Evolutionary conservation across 306 rosid species (phyloP).

Genomic region (Argentina anserina): DNA sequence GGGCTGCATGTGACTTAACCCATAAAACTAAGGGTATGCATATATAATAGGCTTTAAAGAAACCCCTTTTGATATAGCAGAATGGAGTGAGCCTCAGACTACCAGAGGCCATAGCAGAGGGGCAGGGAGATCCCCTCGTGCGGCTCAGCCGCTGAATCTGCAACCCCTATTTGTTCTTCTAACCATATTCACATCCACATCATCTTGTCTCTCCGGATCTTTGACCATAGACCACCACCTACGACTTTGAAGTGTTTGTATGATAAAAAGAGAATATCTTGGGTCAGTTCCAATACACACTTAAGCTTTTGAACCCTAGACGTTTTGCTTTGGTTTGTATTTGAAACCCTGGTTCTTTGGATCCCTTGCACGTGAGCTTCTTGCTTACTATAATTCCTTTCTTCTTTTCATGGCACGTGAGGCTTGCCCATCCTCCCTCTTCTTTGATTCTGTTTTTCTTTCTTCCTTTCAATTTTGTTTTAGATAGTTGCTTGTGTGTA

Average conservation of each 20-base stretch:
- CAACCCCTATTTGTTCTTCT: conserved; percentile 46
- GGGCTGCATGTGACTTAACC: conserved; percentile 42
- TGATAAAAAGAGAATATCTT: conserved; percentile 25
- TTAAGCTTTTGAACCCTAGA: conserved; percentile 14
- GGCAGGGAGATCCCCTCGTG: conserved; percentile 74
- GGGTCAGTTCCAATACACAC: conserved; percentile 28
- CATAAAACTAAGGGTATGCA: conserved; percentile 29
- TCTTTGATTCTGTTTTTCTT: conserved; percentile 16
- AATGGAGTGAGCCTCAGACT: conserved; percentile 38
- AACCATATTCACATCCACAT: conserved; percentile 27
- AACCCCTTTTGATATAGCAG: conserved; percentile 26
- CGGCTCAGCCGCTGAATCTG: conserved; percentile 72
- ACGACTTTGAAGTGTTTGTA: conserved; percentile 4
- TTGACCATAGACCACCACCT: conserved; percentile 62
- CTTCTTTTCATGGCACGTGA: conserved; percentile 66
- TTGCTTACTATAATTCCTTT: conserved; percentile 39
- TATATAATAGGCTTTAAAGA: conserved; percentile 19
- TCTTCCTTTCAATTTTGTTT: conserved; percentile 5
- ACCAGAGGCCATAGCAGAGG: conserved; percentile 20
- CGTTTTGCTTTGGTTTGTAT: conserved; percentile 7
- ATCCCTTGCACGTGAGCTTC: conserved; percentile 84
- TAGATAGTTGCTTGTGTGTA: conserved; percentile 1
- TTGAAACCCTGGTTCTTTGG: conserved; percentile 32
- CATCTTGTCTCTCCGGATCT: conserved; percentile 33
- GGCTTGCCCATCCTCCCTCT: conserved; percentile 36